Base-by-base conservation (phyloP, 352 stramenopile genomes). In the Phytophthora idaei region DNA sequence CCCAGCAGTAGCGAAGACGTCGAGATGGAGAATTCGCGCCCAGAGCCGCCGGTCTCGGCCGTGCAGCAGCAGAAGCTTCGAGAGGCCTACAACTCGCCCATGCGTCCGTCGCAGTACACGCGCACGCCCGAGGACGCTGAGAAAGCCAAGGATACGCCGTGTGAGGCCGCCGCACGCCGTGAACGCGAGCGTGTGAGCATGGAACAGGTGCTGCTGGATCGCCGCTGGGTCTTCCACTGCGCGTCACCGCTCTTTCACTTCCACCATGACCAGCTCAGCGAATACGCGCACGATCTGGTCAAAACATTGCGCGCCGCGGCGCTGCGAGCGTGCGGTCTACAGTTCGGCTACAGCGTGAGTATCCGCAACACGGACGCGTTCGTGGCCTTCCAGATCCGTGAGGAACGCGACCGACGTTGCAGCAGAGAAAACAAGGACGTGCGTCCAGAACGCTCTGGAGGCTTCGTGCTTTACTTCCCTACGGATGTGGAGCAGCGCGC, bases 381-480 rank as follows among this genome's bases (percentile, higher is more conserved):
- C 48, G 78, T 90, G 47, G 78, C 74, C n/a, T 87, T 90, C 52
- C 66, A 89, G 34, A 73, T 90, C 39, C 58, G 56, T 12, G 82
- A 90, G 44, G 82, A 88, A 49, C 76, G 80, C 17, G 76, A 78
- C 27, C 54, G 52, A 21, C 45, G 55, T 21, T 28, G 57, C 28
- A 45, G 5, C 10, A 56, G 37, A 60, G 46, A 42, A 25, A 4
- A 53, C 11, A 41, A 64, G 12, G 25, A 21, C 39, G 42, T 66
- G 10, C 56, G 27, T 2, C 55, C 55, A 4, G 63, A 74, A 41
- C 72, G 67, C 47, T 57, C 72, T 10, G 72, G 72, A n/a, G 76
- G 70, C 9, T 87, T 93, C 45, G 80, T 91, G 45, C 80, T 91
- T n/a, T 88, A 86, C 71, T 85, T 89, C 46, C 79, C 82, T 0